Base-by-base conservation (phyloP, 106 monocot genomes). In the Dioscorea alata region DNA sequence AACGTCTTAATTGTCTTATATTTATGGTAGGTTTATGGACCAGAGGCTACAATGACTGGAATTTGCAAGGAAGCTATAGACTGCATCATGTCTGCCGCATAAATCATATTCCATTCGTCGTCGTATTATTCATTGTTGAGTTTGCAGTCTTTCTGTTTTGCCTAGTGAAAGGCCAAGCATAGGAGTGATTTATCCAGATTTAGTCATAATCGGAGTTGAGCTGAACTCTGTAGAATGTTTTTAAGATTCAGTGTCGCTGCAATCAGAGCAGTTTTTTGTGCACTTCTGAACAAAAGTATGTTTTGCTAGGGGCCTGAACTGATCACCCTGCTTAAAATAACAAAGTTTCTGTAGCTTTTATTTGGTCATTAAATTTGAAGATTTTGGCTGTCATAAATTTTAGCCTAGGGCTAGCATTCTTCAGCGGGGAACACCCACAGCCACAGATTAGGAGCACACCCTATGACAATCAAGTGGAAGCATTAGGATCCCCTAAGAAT, bases 31-130 rank as follows among this genome's bases (percentile, higher is more conserved):
- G 95, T 96, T 28, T 91, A 95, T 63, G 95, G 91, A 31, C 95
- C 91, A 5, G 95, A 95, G 78, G 86, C 76, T 12, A 95, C 95
- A 35, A 95, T 95, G 91, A 95, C 95, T 5, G 88, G 91, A 28
- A 91, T 96, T 20, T 96, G 95, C 84, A 91, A 90, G 67, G 81
- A 86, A 73, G 95, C 95, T 8, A 91, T 96, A 28, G 79, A 96
- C 24, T 96, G 91, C 73, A 63, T 94, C 72, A 90, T 80, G 42
- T 42, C 42, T 75, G 63, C 85, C 9, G 73, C 77, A 16, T 54
- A 54, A 14, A 54, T 54, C 19, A 6, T 18, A 8, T 19, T 15
- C 13, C 15, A 18, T 54, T 54, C 4, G n/a, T n/a, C n/a, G n/a
- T n/a, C n/a, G 5, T 54, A 16, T 15, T 16, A 1, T 54, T 54